Conservation (phyloP, 2,329 filamentous ascomycete genomes). For the Cryphonectria carpinicola region DNA sequence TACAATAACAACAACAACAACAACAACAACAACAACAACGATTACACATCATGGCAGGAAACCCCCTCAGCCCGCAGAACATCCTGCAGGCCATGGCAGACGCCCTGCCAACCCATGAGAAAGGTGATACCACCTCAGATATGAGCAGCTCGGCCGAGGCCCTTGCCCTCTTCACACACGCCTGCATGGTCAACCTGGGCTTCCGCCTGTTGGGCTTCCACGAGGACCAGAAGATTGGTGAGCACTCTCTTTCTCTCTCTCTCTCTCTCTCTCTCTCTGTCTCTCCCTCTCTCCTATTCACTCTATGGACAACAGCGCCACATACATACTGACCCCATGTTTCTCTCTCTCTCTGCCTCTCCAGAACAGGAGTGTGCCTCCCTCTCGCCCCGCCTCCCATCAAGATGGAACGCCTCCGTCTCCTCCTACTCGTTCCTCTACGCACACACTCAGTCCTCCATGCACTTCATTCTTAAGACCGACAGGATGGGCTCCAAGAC, state of each 20-base stretch:
- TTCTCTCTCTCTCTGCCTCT: not conserved
- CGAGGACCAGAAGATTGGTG: slow-evolving; percentile 78
- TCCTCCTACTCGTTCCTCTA: slow-evolving; percentile 83
- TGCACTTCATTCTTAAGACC: slow-evolving; percentile 81
- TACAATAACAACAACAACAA: not conserved
- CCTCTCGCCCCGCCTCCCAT: slow-evolving; percentile 67
- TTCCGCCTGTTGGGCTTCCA: slow-evolving; percentile 84
- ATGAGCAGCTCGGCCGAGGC: slow-evolving; percentile 78
- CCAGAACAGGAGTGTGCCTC: slow-evolving; percentile 60
- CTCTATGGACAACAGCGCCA: slow-evolving; percentile 24
- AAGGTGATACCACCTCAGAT: slow-evolving; percentile 60
- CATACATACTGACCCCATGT: not conserved
- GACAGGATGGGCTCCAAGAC: slow-evolving; percentile 82
- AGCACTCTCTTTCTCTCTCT: slow-evolving; percentile 29
- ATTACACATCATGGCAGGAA: slow-evolving; percentile 27
- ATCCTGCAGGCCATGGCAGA: slow-evolving; percentile 62
- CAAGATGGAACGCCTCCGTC: slow-evolving; percentile 77
- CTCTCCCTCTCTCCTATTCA: not conserved
- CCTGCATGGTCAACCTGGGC: slow-evolving; percentile 77
- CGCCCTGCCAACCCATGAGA: slow-evolving; percentile 58
- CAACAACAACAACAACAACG: slow-evolving; percentile 4
- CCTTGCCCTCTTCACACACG: slow-evolving; percentile 81
- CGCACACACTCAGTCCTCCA: slow-evolving; percentile 80
- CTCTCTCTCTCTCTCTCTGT: slow-evolving; percentile 1
- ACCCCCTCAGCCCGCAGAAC: slow-evolving; percentile 48